Evolutionary conservation across 129 eudicot species (phyloP).

Genomic region (Solidago caesia): DNA sequence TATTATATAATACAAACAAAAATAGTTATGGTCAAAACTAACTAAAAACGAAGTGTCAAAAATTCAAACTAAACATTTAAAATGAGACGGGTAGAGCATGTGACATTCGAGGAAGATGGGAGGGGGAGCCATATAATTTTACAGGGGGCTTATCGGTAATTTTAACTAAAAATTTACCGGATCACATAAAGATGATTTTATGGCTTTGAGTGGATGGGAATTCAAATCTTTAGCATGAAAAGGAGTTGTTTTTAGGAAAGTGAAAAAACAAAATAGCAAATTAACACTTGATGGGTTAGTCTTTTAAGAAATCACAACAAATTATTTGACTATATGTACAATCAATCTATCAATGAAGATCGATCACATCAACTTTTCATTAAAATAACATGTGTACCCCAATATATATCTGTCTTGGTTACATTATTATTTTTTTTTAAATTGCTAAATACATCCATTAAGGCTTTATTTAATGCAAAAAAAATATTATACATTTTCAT

Average conservation of each 20-base stretch:
- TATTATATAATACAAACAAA: too few species aligned
- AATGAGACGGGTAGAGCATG: too few species aligned
- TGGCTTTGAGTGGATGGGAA: constrained; percentile 1
- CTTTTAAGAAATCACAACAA: constrained; percentile 7
- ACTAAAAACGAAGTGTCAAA: too few species aligned
- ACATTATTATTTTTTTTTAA: too few species aligned
- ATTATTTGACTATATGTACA: constrained; percentile 17
- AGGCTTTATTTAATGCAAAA: too few species aligned
- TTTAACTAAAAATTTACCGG: not conserved
- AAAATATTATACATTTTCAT: too few species aligned
- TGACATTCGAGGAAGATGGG: not conserved
- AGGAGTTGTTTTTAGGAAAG: constrained; percentile 13
- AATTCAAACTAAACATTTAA: too few species aligned
- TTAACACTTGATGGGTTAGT: constrained; percentile 15
- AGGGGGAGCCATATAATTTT: not conserved
- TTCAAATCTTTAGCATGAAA: constrained; percentile 7
- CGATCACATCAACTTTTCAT: constrained; percentile 3
- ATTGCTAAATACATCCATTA: too few species aligned
- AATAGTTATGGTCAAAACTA: too few species aligned
- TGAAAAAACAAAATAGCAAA: constrained; percentile 16
- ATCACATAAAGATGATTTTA: not conserved
- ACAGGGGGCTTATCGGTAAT: not conserved
- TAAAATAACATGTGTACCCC: not conserved
- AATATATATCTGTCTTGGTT: too few species aligned
- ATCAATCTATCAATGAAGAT: constrained; percentile 4